Evolutionary conservation across 768 basidiomycete genomes (phyloP).

Genomic region (Amanita muscaria): DNA sequence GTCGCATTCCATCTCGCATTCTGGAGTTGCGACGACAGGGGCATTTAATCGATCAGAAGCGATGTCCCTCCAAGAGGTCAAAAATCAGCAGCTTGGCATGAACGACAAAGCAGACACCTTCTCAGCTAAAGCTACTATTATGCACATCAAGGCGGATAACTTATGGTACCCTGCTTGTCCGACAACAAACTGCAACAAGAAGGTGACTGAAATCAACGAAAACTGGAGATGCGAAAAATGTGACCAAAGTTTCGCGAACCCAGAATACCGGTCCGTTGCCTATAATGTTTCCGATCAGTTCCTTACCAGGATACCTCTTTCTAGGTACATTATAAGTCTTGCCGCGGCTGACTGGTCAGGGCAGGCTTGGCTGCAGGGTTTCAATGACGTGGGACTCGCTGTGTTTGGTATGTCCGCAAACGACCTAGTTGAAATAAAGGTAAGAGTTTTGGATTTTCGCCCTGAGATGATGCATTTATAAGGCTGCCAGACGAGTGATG

Average conservation of each 20-base stretch:
- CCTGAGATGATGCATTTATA: slow-evolving; percentile 9
- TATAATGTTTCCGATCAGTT: background rate
- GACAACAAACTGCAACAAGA: slow-evolving; percentile 77
- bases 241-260: slow-evolving; percentile 54
- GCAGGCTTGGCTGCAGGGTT: slow-evolving; percentile 89
- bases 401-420: slow-evolving; percentile 76
- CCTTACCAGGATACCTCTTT: background rate
- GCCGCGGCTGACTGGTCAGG: slow-evolving; percentile 86
- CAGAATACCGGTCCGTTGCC: slow-evolving; percentile 67
- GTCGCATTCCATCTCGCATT: slow-evolving; percentile 48
- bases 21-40: slow-evolving; percentile 26
- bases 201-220: slow-evolving; percentile 60
- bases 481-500: slow-evolving; percentile 46
- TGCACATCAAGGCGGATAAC: slow-evolving; percentile 79
- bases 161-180: slow-evolving; percentile 88
- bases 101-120: slow-evolving; percentile 78
- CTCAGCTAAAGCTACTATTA: slow-evolving; percentile 71
- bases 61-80: slow-evolving; percentile 68
- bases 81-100: slow-evolving; percentile 65
- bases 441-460: slow-evolving; percentile 18
- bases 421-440: slow-evolving; percentile 68
- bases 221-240: slow-evolving; percentile 96
- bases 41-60: slow-evolving; percentile 66
- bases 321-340: slow-evolving; percentile 73
- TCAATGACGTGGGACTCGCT: slow-evolving; percentile 81